phyloP scores from a whole-genome alignment of 768 basidiomycete genomes.

The Pulveroboletus ravenelii region DNA sequence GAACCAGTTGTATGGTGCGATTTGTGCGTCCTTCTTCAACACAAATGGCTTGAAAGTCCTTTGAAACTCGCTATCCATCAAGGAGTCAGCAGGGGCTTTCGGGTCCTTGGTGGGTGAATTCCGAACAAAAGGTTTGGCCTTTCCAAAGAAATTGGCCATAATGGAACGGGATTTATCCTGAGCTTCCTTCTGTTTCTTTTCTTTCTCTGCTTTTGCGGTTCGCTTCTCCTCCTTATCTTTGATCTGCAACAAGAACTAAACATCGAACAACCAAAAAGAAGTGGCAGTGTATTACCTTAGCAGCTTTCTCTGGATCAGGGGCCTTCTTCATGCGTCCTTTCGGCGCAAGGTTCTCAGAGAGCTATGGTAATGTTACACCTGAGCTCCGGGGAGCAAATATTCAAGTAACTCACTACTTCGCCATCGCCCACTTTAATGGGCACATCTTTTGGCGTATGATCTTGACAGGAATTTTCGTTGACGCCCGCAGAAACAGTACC shows the following conservation, averaged over 20 bases:
- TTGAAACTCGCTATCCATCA: conserved; percentile 60
- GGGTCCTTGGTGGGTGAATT: conserved; percentile 23
- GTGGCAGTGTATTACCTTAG: conserved; percentile 19
- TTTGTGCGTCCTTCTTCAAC: conserved; percentile 64
- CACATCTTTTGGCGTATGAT: conserved; percentile 27
- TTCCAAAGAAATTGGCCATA: conserved; percentile 77
- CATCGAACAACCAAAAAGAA: background rate
- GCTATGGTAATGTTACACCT: conserved; percentile 6
- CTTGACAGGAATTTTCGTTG: conserved; percentile 9
- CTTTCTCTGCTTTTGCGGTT: conserved; percentile 62
- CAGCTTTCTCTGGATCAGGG: conserved; percentile 50
- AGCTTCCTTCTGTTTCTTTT: conserved; percentile 65
- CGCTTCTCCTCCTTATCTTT: conserved; percentile 67
- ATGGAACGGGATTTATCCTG: conserved; percentile 69
- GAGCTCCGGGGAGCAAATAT: background rate
- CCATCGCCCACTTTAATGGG: conserved; percentile 36
- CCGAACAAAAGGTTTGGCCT: conserved; percentile 40
- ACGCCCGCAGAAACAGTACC: conserved; percentile 1
- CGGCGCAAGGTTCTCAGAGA: conserved; percentile 25
- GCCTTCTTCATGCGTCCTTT: conserved; percentile 46
- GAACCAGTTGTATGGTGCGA: conserved; percentile 77
- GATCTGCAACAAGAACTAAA: conserved; percentile 40
- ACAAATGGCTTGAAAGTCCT: conserved; percentile 75
- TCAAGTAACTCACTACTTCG: conserved; percentile 31
- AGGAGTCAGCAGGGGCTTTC: conserved; percentile 29